Conservation (phyloP, 176 grass and related monocot species). For the Triticum monococcum region DNA sequence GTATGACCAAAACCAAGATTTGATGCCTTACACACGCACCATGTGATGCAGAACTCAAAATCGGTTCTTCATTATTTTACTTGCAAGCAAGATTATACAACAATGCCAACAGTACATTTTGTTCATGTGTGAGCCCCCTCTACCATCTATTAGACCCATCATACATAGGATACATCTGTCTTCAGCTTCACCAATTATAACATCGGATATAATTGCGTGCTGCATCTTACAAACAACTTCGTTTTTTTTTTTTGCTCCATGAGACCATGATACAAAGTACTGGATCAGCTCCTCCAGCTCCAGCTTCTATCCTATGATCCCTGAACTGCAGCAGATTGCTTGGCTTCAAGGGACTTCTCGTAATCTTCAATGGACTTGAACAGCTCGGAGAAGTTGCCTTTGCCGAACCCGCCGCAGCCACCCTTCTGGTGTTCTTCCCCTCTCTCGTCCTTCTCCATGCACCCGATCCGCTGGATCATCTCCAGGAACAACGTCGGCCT, state of each 20-base stretch:
- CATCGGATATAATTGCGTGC: neutral
- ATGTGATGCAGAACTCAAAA: neutral
- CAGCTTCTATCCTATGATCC: slow-evolving; percentile 28
- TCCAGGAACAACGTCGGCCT: slow-evolving; percentile 95
- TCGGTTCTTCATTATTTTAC: neutral
- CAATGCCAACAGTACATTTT: neutral
- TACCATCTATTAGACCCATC: slow-evolving; percentile 6
- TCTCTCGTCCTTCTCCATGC: slow-evolving; percentile 77
- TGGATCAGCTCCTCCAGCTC: neutral
- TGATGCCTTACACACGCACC: neutral
- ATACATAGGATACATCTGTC: neutral
- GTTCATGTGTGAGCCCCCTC: neutral
- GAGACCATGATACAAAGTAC: neutral
- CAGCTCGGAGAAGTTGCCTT: slow-evolving; percentile 87
- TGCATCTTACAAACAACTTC: neutral
- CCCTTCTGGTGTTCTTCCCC: slow-evolving; percentile 77
- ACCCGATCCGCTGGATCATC: slow-evolving; percentile 93
- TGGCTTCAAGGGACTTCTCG: slow-evolving; percentile 83
- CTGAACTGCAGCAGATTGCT: slow-evolving; percentile 40
- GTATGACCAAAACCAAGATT: too few species aligned
- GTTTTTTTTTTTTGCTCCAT: slow-evolving; percentile 6
- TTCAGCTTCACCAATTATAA: neutral
- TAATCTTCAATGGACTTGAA: slow-evolving; percentile 97
- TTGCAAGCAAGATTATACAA: slow-evolving; percentile 2
- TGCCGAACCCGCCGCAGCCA: slow-evolving; percentile 83